Conservation (phyloP, 1,139 yeast species). For the Pichia sp. region DNA sequence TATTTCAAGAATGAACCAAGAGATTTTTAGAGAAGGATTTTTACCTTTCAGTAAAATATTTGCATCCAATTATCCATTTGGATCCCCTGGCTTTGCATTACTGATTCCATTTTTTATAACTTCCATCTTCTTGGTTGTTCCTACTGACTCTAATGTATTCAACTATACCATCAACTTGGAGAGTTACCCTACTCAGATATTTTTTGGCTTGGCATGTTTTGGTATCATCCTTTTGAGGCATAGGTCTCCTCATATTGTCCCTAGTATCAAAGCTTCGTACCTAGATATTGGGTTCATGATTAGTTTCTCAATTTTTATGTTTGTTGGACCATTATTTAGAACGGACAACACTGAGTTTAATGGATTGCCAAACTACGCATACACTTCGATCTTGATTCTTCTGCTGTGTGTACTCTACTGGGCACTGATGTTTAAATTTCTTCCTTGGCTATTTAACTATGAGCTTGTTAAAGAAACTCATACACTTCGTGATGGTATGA, state of each 20-base stretch:
- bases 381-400: slow-evolving; percentile 23
- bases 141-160: slow-evolving; percentile 34
- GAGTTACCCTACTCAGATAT: slow-evolving; percentile 47
- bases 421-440: slow-evolving; percentile 36
- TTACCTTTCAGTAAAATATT: slow-evolving; percentile 45
- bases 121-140: slow-evolving; percentile 27
- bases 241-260: slow-evolving; percentile 37
- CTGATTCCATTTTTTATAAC: slow-evolving; percentile 29
- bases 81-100: slow-evolving; percentile 45
- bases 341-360: slow-evolving; percentile 29
- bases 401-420: slow-evolving; percentile 39
- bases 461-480: slow-evolving; percentile 32
- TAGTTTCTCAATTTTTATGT: slow-evolving; percentile 34
- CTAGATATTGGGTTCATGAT: slow-evolving; percentile 36
- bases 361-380: slow-evolving; percentile 32
- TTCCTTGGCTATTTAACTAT: slow-evolving; percentile 38
- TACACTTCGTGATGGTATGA: slow-evolving; percentile 42
- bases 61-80: slow-evolving; percentile 52
- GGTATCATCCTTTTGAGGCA: slow-evolving; percentile 43
- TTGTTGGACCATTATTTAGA: slow-evolving; percentile 40
- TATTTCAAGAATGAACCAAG: slow-evolving; percentile 52
- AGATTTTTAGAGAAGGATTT: slow-evolving; percentile 53
- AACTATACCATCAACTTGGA: slow-evolving; percentile 50
- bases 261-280: slow-evolving; percentile 41
- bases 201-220: slow-evolving; percentile 40